phyloP scores from a whole-genome alignment of 352 stramenopile species.

The Phytophthora ramorum region DNA sequence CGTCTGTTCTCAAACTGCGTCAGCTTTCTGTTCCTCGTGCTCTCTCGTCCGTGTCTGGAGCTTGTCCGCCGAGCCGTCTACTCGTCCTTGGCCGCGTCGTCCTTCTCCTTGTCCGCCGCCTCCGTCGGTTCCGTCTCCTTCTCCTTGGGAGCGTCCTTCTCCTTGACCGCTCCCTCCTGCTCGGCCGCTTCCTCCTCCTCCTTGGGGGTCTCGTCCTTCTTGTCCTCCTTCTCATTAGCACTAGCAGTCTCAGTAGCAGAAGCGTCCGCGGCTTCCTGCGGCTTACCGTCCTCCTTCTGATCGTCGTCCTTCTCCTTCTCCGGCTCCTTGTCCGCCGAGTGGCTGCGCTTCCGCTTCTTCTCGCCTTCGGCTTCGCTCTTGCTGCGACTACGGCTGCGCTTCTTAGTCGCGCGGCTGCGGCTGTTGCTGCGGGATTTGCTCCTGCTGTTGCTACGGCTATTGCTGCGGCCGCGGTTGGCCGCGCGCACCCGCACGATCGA shows the following conservation, averaged over 20 bases:
- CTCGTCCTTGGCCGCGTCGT: conserved; percentile 17
- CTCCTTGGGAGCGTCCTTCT: conserved; percentile 24
- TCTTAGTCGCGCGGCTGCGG: conserved; percentile 40
- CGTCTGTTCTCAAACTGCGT: conserved; percentile 35
- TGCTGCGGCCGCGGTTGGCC: conserved; percentile 30
- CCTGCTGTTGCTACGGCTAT: conserved; percentile 47
- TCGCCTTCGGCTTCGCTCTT: conserved; percentile 33
- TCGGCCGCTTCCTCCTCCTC: conserved; percentile 24
- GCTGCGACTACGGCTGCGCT: conserved; percentile 47
- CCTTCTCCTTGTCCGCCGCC: conserved; percentile 25
- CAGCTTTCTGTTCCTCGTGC: conserved; percentile 22
- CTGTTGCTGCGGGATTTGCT: conserved; percentile 56
- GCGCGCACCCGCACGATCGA: conserved; percentile 58
- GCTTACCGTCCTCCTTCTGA: conserved; percentile 18
- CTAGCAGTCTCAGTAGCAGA: conserved; percentile 13
- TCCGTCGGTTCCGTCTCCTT: conserved; percentile 14
- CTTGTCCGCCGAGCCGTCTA: conserved; percentile 24
- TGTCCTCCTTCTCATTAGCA: conserved; percentile 18
- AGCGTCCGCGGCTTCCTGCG: conserved; percentile 7
- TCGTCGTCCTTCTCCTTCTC: conserved; percentile 32
- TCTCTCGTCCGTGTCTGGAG: conserved; percentile 18
- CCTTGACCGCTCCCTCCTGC: conserved; percentile 18
- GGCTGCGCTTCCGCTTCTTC: conserved; percentile 49
- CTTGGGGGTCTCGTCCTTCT: conserved; percentile 34
- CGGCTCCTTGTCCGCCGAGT: conserved; percentile 34